phyloP scores from a whole-genome alignment of 2,329 filamentous ascomycete species.

The Penicillium sp. region DNA sequence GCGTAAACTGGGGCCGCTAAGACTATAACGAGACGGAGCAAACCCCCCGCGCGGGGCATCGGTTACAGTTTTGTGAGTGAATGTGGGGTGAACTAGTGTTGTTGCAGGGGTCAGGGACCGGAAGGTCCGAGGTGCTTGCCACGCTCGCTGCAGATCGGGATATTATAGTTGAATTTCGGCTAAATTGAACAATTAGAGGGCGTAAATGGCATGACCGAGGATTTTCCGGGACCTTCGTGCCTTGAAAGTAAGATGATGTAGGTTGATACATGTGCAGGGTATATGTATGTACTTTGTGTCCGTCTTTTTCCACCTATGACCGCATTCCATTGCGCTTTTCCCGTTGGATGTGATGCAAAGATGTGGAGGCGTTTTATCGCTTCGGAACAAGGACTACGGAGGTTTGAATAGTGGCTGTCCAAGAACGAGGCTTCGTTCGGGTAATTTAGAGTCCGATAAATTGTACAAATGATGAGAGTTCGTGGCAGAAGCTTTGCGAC shows the following conservation, averaged over 20 bases:
- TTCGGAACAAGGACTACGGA: background rate
- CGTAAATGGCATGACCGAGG: background rate
- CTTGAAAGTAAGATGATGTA: too few relatives aligned
- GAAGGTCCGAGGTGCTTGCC: background rate
- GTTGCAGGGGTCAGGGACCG: background rate
- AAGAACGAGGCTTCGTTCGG: background rate
- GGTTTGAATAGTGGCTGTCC: background rate
- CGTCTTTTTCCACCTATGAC: background rate
- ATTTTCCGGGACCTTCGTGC: background rate
- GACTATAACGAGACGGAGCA: slow-evolving; percentile 20
- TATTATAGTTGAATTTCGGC: background rate
- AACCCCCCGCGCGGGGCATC: slow-evolving; percentile 2
- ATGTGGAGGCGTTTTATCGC: background rate
- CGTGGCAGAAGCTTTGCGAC: background rate
- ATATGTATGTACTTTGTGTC: background rate
- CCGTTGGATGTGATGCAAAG: background rate
- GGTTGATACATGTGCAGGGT: background rate
- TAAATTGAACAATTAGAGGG: background rate
- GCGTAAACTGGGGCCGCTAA: slow-evolving; percentile 7
- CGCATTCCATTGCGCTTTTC: background rate
- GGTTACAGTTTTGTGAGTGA: background rate
- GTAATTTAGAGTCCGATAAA: background rate
- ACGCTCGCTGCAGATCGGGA: background rate
- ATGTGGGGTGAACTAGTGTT: background rate
- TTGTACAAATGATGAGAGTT: background rate